phyloP scores from a whole-genome alignment of 805 yeast genomes.

The Suhomyces xylopsoci region DNA sequence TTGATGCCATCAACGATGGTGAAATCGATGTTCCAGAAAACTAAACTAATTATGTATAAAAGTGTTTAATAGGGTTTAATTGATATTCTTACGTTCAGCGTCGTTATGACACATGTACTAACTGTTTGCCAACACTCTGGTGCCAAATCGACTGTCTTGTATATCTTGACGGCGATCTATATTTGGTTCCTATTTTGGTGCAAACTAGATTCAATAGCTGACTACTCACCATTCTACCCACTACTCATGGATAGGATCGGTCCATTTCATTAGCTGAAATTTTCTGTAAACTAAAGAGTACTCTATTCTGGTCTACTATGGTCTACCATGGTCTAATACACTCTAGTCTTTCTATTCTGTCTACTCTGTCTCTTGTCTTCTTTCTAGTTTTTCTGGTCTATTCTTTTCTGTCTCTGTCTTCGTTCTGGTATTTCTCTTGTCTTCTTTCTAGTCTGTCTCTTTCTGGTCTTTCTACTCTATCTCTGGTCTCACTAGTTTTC shows the following conservation, averaged over 20 bases:
- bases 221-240: conserved; percentile 14
- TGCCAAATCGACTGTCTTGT: conserved; percentile 10
- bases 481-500: too few species aligned
- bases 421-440: too few species aligned
- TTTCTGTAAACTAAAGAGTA: too few species aligned
- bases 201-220: conserved; percentile 15
- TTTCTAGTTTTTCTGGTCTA: too few species aligned
- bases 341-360: too few species aligned
- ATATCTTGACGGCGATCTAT: conserved; percentile 3
- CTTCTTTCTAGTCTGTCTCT: too few species aligned
- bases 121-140: conserved; percentile 19
- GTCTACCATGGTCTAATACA: too few species aligned
- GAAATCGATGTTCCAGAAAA: conserved; percentile 91
- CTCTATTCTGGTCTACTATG: too few species aligned
- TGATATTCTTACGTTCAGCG: conserved; percentile 7
- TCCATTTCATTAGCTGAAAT: conserved; percentile 12
- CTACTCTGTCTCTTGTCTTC: too few species aligned
- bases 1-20: conserved; percentile 97
- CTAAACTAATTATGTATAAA: conserved; percentile 44
- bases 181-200: conserved; percentile 19
- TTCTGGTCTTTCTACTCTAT: too few species aligned
- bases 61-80: conserved; percentile 36
- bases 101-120: not conserved
- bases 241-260: conserved; percentile 7
- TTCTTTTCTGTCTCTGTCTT: too few species aligned